phyloP scores from a whole-genome alignment of 208 protist genomes.

The Histomonas meleagridis region DNA sequence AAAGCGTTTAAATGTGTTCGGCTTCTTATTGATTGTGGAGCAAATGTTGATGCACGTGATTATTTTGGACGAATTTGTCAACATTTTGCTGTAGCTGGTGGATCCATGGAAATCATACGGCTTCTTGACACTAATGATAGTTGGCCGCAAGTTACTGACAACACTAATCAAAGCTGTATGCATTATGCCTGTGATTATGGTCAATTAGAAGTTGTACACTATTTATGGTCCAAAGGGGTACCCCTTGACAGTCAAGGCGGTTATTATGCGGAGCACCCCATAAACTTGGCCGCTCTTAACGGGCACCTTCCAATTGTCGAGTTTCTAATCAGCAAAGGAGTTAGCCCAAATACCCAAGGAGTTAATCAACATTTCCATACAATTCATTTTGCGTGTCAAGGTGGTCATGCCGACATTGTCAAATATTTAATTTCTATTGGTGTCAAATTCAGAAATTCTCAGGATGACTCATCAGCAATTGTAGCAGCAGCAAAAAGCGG shows the following conservation, averaged over 20 bases:
- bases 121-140: neutral
- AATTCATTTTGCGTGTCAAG: neutral
- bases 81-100: neutral
- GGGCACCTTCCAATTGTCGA: neutral
- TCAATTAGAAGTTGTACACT: neutral
- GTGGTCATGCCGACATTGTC: neutral
- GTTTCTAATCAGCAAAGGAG: neutral
- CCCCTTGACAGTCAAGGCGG: no score
- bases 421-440: neutral
- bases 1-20: neutral
- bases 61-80: no score
- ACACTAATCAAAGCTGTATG: no score
- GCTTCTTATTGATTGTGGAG: neutral
- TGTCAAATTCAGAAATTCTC: neutral
- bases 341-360: no score
- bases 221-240: no score
- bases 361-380: neutral
- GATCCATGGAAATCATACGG: neutral
- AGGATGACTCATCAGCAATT: neutral
- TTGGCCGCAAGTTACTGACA: neutral
- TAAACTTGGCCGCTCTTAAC: neutral
- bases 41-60: neutral
- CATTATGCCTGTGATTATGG: neutral
- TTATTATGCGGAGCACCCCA: no score
- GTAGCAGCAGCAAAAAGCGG: neutral